Base-by-base conservation (phyloP, 371 early-diverging fungal species). In the Mortierella sp. region DNA sequence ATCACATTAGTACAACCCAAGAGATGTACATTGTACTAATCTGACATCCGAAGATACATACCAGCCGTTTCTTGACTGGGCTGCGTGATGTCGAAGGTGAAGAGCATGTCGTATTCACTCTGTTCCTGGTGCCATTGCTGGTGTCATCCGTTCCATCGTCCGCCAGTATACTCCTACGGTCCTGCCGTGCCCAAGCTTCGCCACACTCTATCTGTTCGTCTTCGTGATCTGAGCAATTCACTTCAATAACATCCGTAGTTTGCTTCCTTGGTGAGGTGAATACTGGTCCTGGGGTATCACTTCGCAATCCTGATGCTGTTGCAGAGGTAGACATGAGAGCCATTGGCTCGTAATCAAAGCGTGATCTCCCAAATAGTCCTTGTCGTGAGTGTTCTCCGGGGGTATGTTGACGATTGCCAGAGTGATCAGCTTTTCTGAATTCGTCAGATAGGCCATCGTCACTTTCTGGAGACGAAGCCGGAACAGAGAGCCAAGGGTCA, bases 401-500 rank as follows among this genome's bases (percentile, higher is more conserved):
- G 4, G 39, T 29, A 5, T 29, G 28, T 16, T 14, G 24, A 12
- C 40, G 31, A 22, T 13, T 19, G 31, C n/a, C n/a, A n/a, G 10
- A n/a, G 41, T 16, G 2, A 3, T 10, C 27, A n/a, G 7, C 27
- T 24, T n/a, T 44, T 28, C 27, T 34, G 27, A 25, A 27, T 4
- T 43, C 46, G 7, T 22, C 2, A 45, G 51, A 7, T 16, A 43
- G 47, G 1, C 37, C 48, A 3, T 31, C 9, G 13, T 71, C 60
- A n/a, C 57, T 17, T 16, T 49, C 54, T 16, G 37, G 17, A 0
- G 28, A 34, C 31, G 49, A 19, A 9, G 43, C 39, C 6, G 45
- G 48, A 39, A 21, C 50, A 12, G 71, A 71, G 19, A 71, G 57
- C 71, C 71, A 71, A 9, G 71, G 57, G 37, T 71, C 71, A 21